These are phyloP conservation scores for Vickermania ingenoplastis DNA, from an alignment of 208 protist genomes.

Conservation along the genomic window DNA sequence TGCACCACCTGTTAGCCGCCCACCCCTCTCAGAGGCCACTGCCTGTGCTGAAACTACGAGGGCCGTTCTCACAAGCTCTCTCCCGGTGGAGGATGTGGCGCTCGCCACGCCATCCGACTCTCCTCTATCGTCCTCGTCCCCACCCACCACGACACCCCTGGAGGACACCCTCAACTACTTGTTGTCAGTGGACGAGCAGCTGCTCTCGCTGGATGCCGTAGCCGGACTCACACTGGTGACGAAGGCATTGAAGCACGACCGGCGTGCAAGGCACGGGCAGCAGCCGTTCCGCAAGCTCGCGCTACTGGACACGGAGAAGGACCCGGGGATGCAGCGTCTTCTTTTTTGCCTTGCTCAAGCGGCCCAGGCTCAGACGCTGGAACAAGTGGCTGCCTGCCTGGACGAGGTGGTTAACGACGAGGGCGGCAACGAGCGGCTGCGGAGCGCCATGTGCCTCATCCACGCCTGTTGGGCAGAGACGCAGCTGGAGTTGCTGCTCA, in stretches of 20 bases:
- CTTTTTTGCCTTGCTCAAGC: background rate
- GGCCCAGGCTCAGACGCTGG: constrained; percentile 5
- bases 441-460: constrained; percentile 23
- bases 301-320: background rate
- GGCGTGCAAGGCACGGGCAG: background rate
- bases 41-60: too few relatives aligned
- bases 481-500: background rate
- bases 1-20: too few relatives aligned
- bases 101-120: too few relatives aligned
- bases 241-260: background rate
- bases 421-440: background rate
- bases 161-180: background rate
- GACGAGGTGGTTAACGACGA: constrained; percentile 13
- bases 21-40: too few relatives aligned
- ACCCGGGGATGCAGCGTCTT: background rate
- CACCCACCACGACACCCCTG: background rate
- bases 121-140: background rate
- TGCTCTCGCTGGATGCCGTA: background rate
- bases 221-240: background rate
- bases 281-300: background rate
- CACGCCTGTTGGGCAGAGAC: constrained; percentile 13
- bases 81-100: too few relatives aligned
- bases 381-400: constrained; percentile 11
- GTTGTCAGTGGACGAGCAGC: background rate
- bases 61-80: too few relatives aligned